These are phyloP conservation scores for Ophiosphaerella herpotricha DNA, from an alignment of 2,329 filamentous ascomycete genomes.

Conservation along the genomic window DNA sequence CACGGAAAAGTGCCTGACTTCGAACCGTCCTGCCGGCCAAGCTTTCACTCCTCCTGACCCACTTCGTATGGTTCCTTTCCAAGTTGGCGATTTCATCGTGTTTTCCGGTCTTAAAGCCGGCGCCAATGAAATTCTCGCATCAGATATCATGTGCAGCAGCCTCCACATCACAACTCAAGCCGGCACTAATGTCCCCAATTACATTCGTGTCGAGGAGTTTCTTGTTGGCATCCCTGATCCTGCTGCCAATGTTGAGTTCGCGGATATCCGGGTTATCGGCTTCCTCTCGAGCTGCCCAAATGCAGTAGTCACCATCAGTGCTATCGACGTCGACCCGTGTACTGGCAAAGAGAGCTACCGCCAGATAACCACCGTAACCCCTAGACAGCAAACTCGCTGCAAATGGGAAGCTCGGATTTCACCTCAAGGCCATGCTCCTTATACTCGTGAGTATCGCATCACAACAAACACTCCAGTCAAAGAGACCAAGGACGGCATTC, in stretches of 20 bases:
- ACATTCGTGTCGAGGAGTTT: conserved; percentile 51
- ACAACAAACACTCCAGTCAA: conserved; percentile 40
- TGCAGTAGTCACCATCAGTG: conserved; percentile 42
- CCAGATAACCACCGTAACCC: conserved; percentile 39
- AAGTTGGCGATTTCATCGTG: conserved; percentile 49
- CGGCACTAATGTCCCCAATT: conserved; percentile 41
- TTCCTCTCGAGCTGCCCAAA: conserved; percentile 45
- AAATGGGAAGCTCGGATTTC: conserved; percentile 48
- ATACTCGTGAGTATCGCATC: conserved; percentile 50
- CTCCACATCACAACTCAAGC: conserved; percentile 47
- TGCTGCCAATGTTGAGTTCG: conserved; percentile 43
- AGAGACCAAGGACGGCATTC: conserved; percentile 46
- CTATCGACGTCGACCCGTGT: conserved; percentile 51
- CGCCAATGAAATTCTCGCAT: conserved; percentile 42
- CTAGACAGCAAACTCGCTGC: conserved; percentile 42
- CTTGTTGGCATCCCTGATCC: conserved; percentile 48
- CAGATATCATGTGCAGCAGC: conserved; percentile 45
- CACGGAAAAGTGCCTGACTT: conserved; percentile 43
- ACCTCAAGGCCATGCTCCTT: conserved; percentile 32
- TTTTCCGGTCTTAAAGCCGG: conserved; percentile 44
- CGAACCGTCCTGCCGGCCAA: conserved; percentile 42
- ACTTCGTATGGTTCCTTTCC: conserved; percentile 48
- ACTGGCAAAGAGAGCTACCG: conserved; percentile 47
- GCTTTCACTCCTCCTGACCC: conserved; percentile 42
- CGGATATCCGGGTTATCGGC: conserved; percentile 42